Conservation (phyloP, 257 asterid genomes). For the Mentha longifolia region DNA sequence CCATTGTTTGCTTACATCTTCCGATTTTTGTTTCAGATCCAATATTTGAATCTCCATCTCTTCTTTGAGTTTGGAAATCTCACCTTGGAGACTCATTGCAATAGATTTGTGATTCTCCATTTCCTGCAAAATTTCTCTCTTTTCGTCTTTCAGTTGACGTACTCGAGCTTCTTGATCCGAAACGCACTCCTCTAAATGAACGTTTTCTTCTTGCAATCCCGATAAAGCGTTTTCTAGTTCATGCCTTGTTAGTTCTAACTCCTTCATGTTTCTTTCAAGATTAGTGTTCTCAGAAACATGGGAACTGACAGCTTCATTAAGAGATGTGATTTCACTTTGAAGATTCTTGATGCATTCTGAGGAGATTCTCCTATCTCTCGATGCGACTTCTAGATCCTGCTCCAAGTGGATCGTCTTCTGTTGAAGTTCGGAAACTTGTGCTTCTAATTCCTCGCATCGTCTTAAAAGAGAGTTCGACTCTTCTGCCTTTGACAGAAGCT, state of each 20-base stretch:
- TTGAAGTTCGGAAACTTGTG: slow-evolving; percentile 48
- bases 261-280: slow-evolving; percentile 45
- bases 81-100: slow-evolving; percentile 49
- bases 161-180: slow-evolving; percentile 45
- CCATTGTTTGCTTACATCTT: slow-evolving; percentile 45
- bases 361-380: slow-evolving; percentile 36
- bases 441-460: slow-evolving; percentile 43
- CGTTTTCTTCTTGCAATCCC: slow-evolving; percentile 47
- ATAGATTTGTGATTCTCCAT: slow-evolving; percentile 38
- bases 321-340: slow-evolving; percentile 42
- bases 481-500: slow-evolving; percentile 43
- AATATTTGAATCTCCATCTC: slow-evolving; percentile 43
- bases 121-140: slow-evolving; percentile 44
- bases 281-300: slow-evolving; percentile 38
- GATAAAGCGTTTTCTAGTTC: slow-evolving; percentile 44
- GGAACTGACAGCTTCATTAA: slow-evolving; percentile 36
- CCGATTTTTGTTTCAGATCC: slow-evolving; percentile 43
- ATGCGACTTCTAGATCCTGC: slow-evolving; percentile 39
- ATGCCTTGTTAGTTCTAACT: slow-evolving; percentile 40
- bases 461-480: slow-evolving; percentile 36
- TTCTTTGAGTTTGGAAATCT: slow-evolving; percentile 45
- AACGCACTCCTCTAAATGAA: slow-evolving; percentile 38
- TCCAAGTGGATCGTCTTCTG: slow-evolving; percentile 42
- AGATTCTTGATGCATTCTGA: slow-evolving; percentile 45
- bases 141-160: slow-evolving; percentile 48